Percentiles rank a stretch among this genome's conserved stretches.
phyloP scores from a whole-genome alignment of 148 eudicot genomes.

The Rhododendron kiyosumense region DNA sequence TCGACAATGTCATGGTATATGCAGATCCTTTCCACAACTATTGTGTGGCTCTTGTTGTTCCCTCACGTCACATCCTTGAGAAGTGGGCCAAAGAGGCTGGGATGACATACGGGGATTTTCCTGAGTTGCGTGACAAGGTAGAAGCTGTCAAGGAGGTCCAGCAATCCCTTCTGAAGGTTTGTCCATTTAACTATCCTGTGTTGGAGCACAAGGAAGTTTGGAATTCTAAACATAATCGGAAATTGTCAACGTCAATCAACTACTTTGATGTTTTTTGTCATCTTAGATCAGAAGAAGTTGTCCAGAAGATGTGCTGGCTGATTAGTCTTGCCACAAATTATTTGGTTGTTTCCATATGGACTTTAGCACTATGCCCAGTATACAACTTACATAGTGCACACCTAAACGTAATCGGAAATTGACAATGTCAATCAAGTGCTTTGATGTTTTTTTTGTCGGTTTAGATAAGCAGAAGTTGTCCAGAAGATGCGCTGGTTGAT shows the following conservation, averaged over 20 bases:
- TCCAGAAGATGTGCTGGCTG: background rate
- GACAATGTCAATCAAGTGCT: background rate
- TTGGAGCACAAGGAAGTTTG: background rate
- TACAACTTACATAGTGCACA: background rate
- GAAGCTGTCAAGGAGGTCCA: slow-evolving; percentile 81
- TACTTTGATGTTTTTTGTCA: background rate
- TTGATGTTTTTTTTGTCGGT: background rate
- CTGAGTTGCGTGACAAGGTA: slow-evolving; percentile 62
- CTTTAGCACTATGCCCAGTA: background rate
- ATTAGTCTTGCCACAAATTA: background rate
- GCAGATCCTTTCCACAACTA: slow-evolving; percentile 85
- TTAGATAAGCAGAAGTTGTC: background rate
- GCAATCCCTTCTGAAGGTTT: slow-evolving; percentile 65
- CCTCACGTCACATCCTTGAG: slow-evolving; percentile 58
- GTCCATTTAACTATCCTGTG: slow-evolving; percentile 16
- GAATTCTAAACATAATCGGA: background rate
- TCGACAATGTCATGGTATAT: slow-evolving; percentile 72
- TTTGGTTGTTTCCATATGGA: background rate
- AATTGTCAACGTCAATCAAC: background rate
- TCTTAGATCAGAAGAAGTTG: background rate
- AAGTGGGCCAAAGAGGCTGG: slow-evolving; percentile 78
- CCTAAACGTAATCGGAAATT: background rate
- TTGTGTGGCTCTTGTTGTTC: slow-evolving; percentile 83
- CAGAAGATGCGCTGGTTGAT: background rate
- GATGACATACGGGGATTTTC: slow-evolving; percentile 42